Evolutionary conservation across 2,329 filamentous ascomycete species (phyloP).

Genomic region (Neoarthrinium moseri): DNA sequence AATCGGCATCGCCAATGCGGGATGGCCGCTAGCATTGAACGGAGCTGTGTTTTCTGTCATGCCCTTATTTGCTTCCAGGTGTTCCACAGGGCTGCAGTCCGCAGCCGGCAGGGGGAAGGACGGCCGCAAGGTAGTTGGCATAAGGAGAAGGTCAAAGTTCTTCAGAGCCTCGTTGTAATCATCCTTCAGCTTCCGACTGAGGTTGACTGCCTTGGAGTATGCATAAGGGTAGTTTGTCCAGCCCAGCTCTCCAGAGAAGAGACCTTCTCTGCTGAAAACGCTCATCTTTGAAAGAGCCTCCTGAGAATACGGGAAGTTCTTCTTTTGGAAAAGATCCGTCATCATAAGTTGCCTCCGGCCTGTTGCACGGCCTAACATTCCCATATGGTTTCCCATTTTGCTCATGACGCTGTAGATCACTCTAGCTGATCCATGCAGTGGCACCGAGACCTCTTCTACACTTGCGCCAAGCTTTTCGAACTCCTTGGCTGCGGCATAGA

Average conservation of each 20-base stretch:
- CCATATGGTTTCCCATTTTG: constrained; percentile 29
- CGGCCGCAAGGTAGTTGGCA: constrained; percentile 23
- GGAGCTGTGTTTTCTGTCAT: constrained; percentile 3
- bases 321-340: constrained; percentile 32
- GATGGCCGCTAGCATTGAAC: constrained; percentile 18
- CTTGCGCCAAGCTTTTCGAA: constrained; percentile 25
- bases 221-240: constrained; percentile 7
- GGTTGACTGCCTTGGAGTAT: constrained; percentile 23
- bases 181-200: constrained; percentile 19
- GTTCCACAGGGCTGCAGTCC: neutral
- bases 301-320: constrained; percentile 37
- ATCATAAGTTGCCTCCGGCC: constrained; percentile 20
- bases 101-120: constrained; percentile 11
- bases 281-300: constrained; percentile 11
- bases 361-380: constrained; percentile 28
- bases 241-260: constrained; percentile 10
- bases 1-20: constrained; percentile 26
- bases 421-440: too few relatives aligned
- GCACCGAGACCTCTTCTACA: constrained; percentile 27
- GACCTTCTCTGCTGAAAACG: constrained; percentile 12
- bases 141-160: constrained; percentile 23
- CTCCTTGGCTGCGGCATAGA: constrained; percentile 23
- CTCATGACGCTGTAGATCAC: constrained; percentile 22
- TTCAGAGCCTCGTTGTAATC: constrained; percentile 23
- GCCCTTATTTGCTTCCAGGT: constrained; percentile 11